Base-by-base conservation (phyloP, 2,329 filamentous ascomycete genomes). In the Emericellopsis atlantica region DNA sequence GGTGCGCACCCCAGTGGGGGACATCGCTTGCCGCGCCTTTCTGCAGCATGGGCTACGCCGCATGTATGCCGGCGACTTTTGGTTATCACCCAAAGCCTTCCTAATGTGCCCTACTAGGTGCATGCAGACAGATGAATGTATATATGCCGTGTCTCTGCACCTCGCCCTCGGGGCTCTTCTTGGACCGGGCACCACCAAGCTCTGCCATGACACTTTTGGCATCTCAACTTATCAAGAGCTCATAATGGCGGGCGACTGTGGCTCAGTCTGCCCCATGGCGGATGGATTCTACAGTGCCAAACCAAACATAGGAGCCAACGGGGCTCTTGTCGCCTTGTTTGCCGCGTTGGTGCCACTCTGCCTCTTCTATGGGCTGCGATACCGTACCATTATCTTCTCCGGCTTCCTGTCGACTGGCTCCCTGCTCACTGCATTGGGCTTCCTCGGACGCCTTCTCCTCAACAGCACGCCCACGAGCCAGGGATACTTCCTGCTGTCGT, bases 391-490 rank as follows among this genome's bases (percentile, higher is more conserved):
- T 0, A 41, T 62, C 5, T 70, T 70, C 52, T 56, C 66, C 2
- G 52, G 55, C 2, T 50, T 56, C 3, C 46, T 73, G 40, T 52
- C 60, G 3, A 54, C 55, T 0, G 69, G 67, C 2, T 52, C 71
- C 12, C 44, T 61, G 6, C 45, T 71, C 7, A 66, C 70, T 44
- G 52, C 66, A 7, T 32, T 70, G 35, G 67, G 68, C 12, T 72
- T 72, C 44, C 52, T 62, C 12, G 69, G 66, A 4, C 61, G 65
- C 32, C 42, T 72, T 6, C 49, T 72, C 24, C 57, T 72, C 11
- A 56, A 57, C 34, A 51, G 48, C 7, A 47, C 57, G 23, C 49
- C 51, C 8, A 52, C 54, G 32, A 60, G 52, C 43, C 54, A 56
- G 37, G 50, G 52, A 4, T 60, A 54, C 43, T 70, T 71, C 45